These are phyloP conservation scores for Aspergillus conjunctus DNA, from an alignment of 495 filamentous ascomycete species.

Conservation along the genomic window DNA sequence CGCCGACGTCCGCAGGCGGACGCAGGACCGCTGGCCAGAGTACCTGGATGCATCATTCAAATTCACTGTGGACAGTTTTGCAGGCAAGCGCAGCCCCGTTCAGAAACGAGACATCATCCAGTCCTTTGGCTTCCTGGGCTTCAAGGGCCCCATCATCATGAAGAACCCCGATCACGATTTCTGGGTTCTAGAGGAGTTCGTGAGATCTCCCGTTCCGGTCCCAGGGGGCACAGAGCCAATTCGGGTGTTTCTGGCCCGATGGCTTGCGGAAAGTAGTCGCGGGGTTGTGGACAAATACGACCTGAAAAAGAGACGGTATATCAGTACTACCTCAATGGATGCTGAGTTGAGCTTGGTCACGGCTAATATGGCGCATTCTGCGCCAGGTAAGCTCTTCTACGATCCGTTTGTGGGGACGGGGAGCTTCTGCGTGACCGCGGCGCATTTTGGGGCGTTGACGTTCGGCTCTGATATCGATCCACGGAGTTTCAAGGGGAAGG, in stretches of 20 bases:
- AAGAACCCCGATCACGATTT: slow-evolving; percentile 72
- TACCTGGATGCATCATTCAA: slow-evolving; percentile 71
- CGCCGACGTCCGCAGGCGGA: slow-evolving; percentile 56
- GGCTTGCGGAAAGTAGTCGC: slow-evolving; percentile 62
- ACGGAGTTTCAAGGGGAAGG: slow-evolving; percentile 75
- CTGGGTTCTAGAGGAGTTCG: slow-evolving; percentile 77
- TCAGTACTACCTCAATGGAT: slow-evolving; percentile 96
- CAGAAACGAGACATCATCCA: slow-evolving; percentile 73
- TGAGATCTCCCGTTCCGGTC: slow-evolving; percentile 14
- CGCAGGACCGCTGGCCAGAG: slow-evolving; percentile 62
- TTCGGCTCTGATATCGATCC: slow-evolving; percentile 93
- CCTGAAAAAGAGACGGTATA: slow-evolving; percentile 89
- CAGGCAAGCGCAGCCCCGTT: slow-evolving; percentile 60
- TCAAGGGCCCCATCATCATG: slow-evolving; percentile 76
- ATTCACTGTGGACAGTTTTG: slow-evolving; percentile 78
- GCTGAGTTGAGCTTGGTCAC: slow-evolving; percentile 89
- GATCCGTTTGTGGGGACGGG: slow-evolving; percentile 97
- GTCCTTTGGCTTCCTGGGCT: slow-evolving; percentile 74
- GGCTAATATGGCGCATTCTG: slow-evolving; percentile 84
- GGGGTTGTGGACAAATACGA: slow-evolving; percentile 74
- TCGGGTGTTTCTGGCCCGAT: slow-evolving; percentile 67
- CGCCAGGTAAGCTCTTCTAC: slow-evolving; percentile 79
- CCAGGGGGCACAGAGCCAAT: not conserved
- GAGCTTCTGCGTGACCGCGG: slow-evolving; percentile 81
- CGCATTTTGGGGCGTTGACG: slow-evolving; percentile 81